Percentiles rank a stretch among this genome's conserved stretches.
phyloP scores from a whole-genome alignment of 2,329 filamentous ascomycete genomes.

The Colletotrichum noveboracense region DNA sequence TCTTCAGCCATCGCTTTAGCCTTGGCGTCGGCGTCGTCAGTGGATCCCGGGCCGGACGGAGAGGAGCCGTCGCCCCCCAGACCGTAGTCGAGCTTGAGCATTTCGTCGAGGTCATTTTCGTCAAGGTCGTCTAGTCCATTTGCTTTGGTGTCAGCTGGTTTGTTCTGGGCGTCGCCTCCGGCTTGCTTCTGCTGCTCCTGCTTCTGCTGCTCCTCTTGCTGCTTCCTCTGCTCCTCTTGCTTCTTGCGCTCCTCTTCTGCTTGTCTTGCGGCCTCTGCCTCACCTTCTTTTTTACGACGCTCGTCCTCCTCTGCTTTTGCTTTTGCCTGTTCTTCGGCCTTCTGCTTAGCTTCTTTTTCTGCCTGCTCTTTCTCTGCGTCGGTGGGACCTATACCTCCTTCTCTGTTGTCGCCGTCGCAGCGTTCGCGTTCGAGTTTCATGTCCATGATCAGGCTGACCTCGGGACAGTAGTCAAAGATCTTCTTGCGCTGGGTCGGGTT shows the following conservation, averaged over 20 bases:
- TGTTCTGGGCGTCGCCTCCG: neutral
- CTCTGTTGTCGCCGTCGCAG: slow-evolving; percentile 41
- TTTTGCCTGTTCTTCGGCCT: slow-evolving; percentile 5
- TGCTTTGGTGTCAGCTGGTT: neutral
- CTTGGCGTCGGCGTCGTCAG: slow-evolving; percentile 8
- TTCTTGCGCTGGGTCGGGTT: slow-evolving; percentile 44
- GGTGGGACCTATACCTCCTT: slow-evolving; percentile 27
- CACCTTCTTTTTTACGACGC: neutral
- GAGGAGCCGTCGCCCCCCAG: neutral
- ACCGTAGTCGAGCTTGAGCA: neutral
- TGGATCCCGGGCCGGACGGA: neutral
- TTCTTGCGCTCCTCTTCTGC: neutral
- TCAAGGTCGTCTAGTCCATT: neutral
- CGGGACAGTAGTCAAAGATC: slow-evolving; percentile 62
- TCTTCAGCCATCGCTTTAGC: slow-evolving; percentile 5
- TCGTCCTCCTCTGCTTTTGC: neutral
- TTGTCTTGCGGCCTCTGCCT: neutral
- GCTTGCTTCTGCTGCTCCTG: neutral
- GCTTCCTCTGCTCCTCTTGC: neutral
- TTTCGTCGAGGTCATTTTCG: neutral
- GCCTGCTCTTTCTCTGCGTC: slow-evolving; percentile 13
- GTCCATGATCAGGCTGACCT: slow-evolving; percentile 58
- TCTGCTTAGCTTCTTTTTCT: slow-evolving; percentile 15
- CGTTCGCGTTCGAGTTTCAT: slow-evolving; percentile 60
- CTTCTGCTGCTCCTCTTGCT: neutral